Conservation (phyloP, 225 moss, liverwort and hornwort species). For the Bryoerythrophyllum caledonicum region DNA sequence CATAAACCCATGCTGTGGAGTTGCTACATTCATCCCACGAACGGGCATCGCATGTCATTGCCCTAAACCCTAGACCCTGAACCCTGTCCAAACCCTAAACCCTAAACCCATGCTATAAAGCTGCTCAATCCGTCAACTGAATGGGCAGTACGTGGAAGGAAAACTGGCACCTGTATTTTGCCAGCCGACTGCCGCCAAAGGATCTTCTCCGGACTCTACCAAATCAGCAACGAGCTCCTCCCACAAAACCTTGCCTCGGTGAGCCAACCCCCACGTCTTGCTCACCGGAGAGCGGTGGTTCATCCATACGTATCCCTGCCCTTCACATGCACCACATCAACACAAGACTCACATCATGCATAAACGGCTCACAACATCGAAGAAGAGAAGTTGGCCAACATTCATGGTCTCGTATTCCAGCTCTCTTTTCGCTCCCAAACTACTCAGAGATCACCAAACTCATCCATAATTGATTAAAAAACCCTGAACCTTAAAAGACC, state of each 20-base stretch:
- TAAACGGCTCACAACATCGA: neutral
- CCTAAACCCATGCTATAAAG: no score
- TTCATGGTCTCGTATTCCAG: no score
- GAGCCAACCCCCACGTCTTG: constrained; percentile 81
- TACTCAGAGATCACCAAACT: no score
- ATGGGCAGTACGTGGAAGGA: neutral
- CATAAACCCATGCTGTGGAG: neutral
- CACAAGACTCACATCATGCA: neutral
- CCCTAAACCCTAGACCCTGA: no score
- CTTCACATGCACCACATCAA: constrained; percentile 49
- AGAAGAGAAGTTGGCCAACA: no score
- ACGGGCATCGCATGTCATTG: neutral
- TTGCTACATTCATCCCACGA: constrained; percentile 4
- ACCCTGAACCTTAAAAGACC: no score
- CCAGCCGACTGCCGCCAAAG: constrained; percentile 69
- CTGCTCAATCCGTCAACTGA: no score
- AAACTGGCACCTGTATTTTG: constrained; percentile 68
- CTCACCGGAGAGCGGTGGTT: constrained; percentile 72
- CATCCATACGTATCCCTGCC: constrained; percentile 98
- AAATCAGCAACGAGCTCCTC: constrained; percentile 71
- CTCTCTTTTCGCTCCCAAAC: no score
- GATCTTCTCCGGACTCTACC: constrained; percentile 44
- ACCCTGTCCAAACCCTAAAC: no score
- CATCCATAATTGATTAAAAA: no score
- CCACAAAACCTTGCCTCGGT: constrained; percentile 81